These are phyloP conservation scores for Sechiopsis laciniata DNA, from an alignment of 306 rosid genomes.

Conservation along the genomic window DNA sequence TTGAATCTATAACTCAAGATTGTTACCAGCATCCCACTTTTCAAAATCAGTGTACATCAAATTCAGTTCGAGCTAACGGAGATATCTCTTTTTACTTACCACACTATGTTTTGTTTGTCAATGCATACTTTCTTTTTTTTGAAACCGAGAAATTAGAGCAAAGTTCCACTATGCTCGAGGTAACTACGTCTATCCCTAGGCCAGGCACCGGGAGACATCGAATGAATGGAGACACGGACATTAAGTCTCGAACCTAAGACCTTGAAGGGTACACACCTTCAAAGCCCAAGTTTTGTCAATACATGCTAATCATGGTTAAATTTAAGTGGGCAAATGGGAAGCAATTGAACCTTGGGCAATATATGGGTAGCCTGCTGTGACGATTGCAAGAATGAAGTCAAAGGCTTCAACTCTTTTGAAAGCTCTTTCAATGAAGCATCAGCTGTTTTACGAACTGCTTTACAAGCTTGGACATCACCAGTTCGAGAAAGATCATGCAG, in stretches of 20 bases:
- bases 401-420: constrained; percentile 72
- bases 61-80: not conserved
- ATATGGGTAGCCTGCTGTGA: constrained; percentile 72
- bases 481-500: constrained; percentile 82
- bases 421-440: constrained; percentile 79
- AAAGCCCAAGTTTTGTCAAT: no score
- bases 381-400: constrained; percentile 60
- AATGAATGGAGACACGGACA: no score
- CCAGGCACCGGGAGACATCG: no score
- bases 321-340: not conserved
- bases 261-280: no score
- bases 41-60: not conserved
- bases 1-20: no score
- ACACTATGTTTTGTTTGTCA: not conserved
- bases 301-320: not conserved
- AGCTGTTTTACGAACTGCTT: constrained; percentile 79
- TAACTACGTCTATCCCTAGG: no score
- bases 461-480: constrained; percentile 80
- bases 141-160: no score
- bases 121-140: no score
- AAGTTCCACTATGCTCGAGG: no score
- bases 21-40: not conserved
- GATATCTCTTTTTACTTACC: not conserved
- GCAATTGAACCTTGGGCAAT: constrained; percentile 62
- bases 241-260: no score